Evolutionary conservation across 208 protist species (phyloP), one percentile per base, ranked within the genome.

Genomic region (Trichomonas vaginalis): DNA sequence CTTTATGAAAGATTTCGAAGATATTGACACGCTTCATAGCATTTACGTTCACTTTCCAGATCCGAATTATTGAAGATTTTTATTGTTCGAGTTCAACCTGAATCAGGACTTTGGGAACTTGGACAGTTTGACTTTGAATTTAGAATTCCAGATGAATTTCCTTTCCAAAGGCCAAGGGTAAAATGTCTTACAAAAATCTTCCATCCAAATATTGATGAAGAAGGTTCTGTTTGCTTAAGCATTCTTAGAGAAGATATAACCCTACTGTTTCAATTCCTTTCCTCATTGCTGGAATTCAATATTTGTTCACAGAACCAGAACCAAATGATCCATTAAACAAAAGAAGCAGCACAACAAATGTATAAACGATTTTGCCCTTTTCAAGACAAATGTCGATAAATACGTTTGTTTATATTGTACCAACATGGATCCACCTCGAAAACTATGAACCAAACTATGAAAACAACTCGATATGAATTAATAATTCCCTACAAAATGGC

Each of bases 121-220:
- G 86, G 86, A 8, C 0, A 39, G 10, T 92, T 92, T 47, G 86
- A 92, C 37, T 92, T 92, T 40, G 45, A 92, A 17, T 92, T 92
- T 47, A 92, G 0, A 51, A 92, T 92, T 56, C 86, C 86, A 37
- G 86, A 92, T 51, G 86, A 92, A 51, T 92, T 92, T 51, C 86
- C 86, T 27, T 92, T 92, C 15, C 23, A 9, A 51, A 23, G 86
- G 15, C 86, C 86, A 49, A 51, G 40, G 17, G 45, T 92, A 1
- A 92, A 51, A 51, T 92, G 86, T 32, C 9, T 56, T 17, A 92
- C 86, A 45, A 48, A 45, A 39, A 92, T 92, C 39, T 92, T 32
- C 21, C 86, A 92, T 92, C 86, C 86, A 48, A 92, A 92, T 47
- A 92, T 92, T 35, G 86, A 92, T 48, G 86, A 51, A 51, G 46